These are phyloP conservation scores for Penicillium aurantiogriseum DNA, from an alignment of 2,329 filamentous ascomycete species.

Conservation along the genomic window DNA sequence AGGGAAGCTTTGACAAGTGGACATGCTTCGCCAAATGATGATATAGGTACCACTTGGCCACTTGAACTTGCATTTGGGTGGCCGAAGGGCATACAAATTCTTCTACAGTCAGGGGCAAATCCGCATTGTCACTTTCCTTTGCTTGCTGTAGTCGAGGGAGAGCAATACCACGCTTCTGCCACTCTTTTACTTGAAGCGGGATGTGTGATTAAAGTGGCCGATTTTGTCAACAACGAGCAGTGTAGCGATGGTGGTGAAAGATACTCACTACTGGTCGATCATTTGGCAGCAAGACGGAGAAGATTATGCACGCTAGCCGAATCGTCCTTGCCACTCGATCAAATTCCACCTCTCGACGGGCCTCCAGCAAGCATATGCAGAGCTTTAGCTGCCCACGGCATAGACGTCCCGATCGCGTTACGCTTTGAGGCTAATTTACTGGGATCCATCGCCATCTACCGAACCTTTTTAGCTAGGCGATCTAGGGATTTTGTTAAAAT, in stretches of 20 bases:
- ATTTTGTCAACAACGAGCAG: not conserved
- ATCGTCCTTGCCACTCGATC: not conserved
- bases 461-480: no score
- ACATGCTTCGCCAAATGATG: not conserved
- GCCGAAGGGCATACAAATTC: slow-evolving; percentile 2
- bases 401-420: not conserved
- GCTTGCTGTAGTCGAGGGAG: not conserved
- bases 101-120: slow-evolving; percentile 2
- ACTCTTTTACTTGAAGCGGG: not conserved
- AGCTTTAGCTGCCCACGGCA: not conserved
- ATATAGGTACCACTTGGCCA: not conserved
- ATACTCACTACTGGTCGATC: not conserved
- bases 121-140: not conserved
- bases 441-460: not conserved
- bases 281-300: slow-evolving; percentile 1
- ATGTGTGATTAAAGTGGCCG: not conserved
- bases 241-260: not conserved
- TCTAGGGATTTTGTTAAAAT: not conserved
- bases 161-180: not conserved
- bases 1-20: not conserved
- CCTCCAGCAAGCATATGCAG: not conserved
- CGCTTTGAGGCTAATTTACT: not conserved
- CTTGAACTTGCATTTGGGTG: slow-evolving; percentile 8
- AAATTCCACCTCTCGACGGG: not conserved
- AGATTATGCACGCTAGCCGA: not conserved